Conservation (phyloP, 1,284 basidiomycete genomes). For the Neolentinus lepideus region DNA sequence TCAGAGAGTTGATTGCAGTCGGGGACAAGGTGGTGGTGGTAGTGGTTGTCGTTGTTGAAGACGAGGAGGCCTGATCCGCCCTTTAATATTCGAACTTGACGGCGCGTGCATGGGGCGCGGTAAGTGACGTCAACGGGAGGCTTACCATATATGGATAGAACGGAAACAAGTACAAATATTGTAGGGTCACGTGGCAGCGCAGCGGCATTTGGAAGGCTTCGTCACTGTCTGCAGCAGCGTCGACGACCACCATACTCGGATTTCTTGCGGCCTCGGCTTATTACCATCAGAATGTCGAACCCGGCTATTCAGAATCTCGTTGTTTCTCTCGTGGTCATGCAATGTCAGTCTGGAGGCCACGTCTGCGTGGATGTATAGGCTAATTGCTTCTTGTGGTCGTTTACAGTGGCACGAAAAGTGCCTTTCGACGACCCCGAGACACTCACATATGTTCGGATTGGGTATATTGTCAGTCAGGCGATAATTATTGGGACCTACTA, state of each 20-base stretch:
- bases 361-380: background rate
- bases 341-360: conserved; percentile 39
- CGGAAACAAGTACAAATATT: no score
- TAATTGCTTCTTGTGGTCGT: conserved; percentile 18
- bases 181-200: no score
- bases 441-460: conserved; percentile 78
- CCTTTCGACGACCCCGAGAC: conserved; percentile 87
- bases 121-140: background rate
- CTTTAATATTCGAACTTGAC: no score
- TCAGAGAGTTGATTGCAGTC: conserved; percentile 2
- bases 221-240: background rate
- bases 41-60: background rate
- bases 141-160: no score
- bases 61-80: no score
- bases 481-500: conserved; percentile 72
- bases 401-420: conserved; percentile 79
- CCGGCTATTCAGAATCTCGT: conserved; percentile 50
- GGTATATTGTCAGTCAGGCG: conserved; percentile 73
- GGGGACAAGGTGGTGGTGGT: background rate
- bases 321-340: conserved; percentile 88
- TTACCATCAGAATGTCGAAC: conserved; percentile 1
- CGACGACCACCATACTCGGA: background rate
- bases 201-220: background rate
- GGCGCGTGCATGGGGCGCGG: background rate
- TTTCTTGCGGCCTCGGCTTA: background rate